A percentile compares a stretch with the other conserved stretches of the same genome.
Evolutionary conservation across 805 yeast genomes (phyloP).

Genomic region (Metschnikowia matae): DNA sequence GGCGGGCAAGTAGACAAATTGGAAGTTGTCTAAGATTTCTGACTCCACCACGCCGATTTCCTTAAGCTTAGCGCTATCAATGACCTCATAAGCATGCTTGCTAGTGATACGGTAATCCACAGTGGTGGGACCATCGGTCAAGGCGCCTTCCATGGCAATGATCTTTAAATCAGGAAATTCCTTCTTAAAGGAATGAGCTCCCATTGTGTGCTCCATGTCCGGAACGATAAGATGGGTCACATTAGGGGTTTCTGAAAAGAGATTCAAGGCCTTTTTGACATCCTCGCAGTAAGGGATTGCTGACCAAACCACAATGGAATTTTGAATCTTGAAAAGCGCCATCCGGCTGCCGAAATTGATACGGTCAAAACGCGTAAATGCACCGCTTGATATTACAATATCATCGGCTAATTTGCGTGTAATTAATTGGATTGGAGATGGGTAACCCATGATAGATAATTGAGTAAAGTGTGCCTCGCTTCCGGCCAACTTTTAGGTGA

Average conservation of each 20-base stretch:
- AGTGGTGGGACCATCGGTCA: conserved; percentile 26
- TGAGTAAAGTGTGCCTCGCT: not conserved
- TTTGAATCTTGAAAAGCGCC: conserved; percentile 34
- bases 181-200: conserved; percentile 49
- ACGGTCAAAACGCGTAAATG: conserved; percentile 29
- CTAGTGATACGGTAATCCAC: conserved; percentile 41
- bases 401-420: conserved; percentile 30
- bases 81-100: conserved; percentile 31
- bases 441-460: conserved; percentile 20
- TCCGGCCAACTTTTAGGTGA: no score
- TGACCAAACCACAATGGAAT: conserved; percentile 43
- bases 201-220: conserved; percentile 63
- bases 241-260: conserved; percentile 28
- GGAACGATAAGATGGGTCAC: conserved; percentile 56
- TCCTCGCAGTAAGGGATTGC: conserved; percentile 53
- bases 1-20: conserved; percentile 53
- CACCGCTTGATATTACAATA: conserved; percentile 31
- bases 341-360: conserved; percentile 41
- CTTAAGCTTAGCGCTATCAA: conserved; percentile 22
- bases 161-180: conserved; percentile 48
- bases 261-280: conserved; percentile 37
- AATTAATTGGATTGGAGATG: conserved; percentile 29
- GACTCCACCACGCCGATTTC: conserved; percentile 35
- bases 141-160: conserved; percentile 48
- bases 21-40: conserved; percentile 40